phyloP scores from a whole-genome alignment of 176 grass and related monocot species.

The Metroxylon sagu region DNA sequence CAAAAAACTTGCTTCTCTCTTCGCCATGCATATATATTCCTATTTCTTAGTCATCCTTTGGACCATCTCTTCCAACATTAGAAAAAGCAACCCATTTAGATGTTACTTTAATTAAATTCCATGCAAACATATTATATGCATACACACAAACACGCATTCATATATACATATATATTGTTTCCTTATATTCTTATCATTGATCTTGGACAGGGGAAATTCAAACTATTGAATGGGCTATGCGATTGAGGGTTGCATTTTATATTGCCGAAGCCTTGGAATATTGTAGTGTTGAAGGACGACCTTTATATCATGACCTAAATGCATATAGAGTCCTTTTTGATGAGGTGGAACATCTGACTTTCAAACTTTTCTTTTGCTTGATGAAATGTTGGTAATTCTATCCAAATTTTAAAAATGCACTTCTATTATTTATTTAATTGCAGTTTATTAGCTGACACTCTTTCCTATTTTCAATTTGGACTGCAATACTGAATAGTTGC shows the following conservation, averaged over 20 bases:
- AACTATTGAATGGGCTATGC: slow-evolving; percentile 99
- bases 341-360: slow-evolving; percentile 34
- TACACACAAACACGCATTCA: no score
- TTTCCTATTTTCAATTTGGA: neutral
- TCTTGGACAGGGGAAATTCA: slow-evolving; percentile 87
- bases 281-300: slow-evolving; percentile 54
- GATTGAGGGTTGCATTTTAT: slow-evolving; percentile 75
- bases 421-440: no score
- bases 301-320: slow-evolving; percentile 92
- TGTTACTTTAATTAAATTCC: no score
- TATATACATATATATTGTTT: neutral
- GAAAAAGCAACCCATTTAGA: no score
- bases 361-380: slow-evolving; percentile 1
- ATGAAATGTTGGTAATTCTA: no score
- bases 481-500: neutral
- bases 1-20: no score
- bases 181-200: slow-evolving; percentile 8
- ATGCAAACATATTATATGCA: no score
- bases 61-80: no score
- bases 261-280: slow-evolving; percentile 91
- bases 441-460: no score
- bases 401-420: no score
- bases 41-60: no score
- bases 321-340: slow-evolving; percentile 95
- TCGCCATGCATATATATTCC: no score